Percentiles rank a stretch among this genome's conserved stretches.
Conservation (phyloP, 768 basidiomycete genomes). For the Favolaschia claudopus region DNA sequence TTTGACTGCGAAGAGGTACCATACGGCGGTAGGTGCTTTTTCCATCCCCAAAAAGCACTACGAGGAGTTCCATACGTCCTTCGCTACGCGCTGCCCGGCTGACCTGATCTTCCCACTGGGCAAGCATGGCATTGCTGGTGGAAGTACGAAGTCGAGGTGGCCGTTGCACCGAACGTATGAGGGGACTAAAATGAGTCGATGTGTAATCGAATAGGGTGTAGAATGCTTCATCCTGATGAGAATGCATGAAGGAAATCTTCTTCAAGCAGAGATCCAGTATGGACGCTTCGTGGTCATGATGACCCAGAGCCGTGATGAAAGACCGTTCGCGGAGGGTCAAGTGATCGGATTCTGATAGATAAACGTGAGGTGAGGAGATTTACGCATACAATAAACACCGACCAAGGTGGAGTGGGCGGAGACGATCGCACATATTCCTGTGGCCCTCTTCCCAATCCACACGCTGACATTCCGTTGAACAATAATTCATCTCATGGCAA, state of each 20-base stretch:
- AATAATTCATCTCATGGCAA: not conserved
- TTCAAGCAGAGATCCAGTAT: not conserved
- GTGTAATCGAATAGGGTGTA: slow-evolving; percentile 5
- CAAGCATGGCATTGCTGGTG: not conserved
- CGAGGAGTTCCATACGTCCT: not conserved
- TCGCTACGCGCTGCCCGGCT: not conserved
- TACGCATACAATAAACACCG: not conserved
- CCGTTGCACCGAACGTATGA: not conserved
- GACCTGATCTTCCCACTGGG: not conserved
- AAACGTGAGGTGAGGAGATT: not conserved
- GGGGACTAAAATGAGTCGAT: not conserved
- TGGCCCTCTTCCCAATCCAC: not conserved
- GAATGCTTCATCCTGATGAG: not conserved
- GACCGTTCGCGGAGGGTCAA: not conserved
- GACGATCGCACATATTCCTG: not conserved
- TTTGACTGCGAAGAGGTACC: not conserved
- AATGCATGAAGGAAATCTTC: not conserved
- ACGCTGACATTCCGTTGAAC: not conserved
- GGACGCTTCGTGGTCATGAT: not conserved
- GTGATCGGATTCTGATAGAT: not conserved
- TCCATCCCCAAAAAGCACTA: not conserved
- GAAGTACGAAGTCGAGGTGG: not conserved
- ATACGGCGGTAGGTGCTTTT: not conserved
- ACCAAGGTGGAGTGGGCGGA: not conserved
- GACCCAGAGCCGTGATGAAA: not conserved